phyloP scores from a whole-genome alignment of 192 early-diverging fungal genomes.

The Piromyces finnis region DNA sequence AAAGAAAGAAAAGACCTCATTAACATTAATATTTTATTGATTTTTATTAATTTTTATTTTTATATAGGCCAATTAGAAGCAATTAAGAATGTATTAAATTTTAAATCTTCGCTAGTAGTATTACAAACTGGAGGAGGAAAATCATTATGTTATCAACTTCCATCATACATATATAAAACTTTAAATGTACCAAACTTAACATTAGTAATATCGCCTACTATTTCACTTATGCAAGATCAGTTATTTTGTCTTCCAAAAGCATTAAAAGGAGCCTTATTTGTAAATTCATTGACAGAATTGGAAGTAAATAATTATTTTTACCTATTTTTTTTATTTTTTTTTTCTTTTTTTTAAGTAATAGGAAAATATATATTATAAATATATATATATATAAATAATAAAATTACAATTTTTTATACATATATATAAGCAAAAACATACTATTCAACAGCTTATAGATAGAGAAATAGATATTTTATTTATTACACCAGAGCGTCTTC shows the following conservation, averaged over 20 bases:
- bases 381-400: no score
- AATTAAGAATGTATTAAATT: slow-evolving; percentile 9
- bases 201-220: slow-evolving; percentile 59
- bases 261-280: slow-evolving; percentile 38
- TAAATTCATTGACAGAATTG: slow-evolving; percentile 10
- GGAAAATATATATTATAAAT: no score
- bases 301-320: slow-evolving; percentile 1
- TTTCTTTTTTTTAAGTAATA: no score
- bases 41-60: no score
- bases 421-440: slow-evolving; percentile 6
- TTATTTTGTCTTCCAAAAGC: slow-evolving; percentile 37
- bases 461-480: slow-evolving; percentile 47
- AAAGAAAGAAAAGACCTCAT: no score
- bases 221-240: slow-evolving; percentile 77
- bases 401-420: neutral
- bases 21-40: no score
- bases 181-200: slow-evolving; percentile 14
- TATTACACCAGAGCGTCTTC: slow-evolving; percentile 52
- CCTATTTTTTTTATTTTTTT: no score
- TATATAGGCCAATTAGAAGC: slow-evolving; percentile 9
- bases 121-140: slow-evolving; percentile 39
- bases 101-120: slow-evolving; percentile 7
- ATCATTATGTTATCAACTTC: slow-evolving; percentile 62
- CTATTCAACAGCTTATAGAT: slow-evolving; percentile 17
- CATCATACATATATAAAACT: slow-evolving; percentile 29